phyloP scores from a whole-genome alignment of 1,139 yeast genomes.

The Pichia sp. region DNA sequence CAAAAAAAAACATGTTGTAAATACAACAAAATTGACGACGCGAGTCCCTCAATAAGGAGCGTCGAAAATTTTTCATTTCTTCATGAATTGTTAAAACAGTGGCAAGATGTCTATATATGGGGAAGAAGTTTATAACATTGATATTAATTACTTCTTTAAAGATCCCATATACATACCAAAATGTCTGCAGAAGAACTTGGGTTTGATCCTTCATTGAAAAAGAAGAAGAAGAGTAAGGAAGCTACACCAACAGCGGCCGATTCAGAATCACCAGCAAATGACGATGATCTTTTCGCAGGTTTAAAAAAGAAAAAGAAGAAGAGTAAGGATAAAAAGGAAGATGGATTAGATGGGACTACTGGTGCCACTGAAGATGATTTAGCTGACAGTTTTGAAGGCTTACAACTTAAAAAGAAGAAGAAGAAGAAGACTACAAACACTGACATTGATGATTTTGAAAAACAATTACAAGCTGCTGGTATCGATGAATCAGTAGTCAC shows the following conservation, averaged over 20 bases:
- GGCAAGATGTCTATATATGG: too few species aligned
- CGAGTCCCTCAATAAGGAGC: background rate
- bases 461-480: constrained; percentile 88
- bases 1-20: background rate
- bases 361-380: constrained; percentile 48
- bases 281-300: constrained; percentile 50
- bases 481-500: constrained; percentile 40
- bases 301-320: constrained; percentile 51
- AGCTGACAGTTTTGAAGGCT: constrained; percentile 62
- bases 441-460: constrained; percentile 74
- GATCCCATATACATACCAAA: background rate
- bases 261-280: constrained; percentile 18
- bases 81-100: background rate
- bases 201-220: constrained; percentile 72
- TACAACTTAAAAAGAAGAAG: constrained; percentile 55
- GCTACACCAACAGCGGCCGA: constrained; percentile 34
- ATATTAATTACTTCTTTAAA: background rate
- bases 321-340: constrained; percentile 30
- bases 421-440: constrained; percentile 70
- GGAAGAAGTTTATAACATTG: too few species aligned
- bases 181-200: constrained; percentile 53
- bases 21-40: background rate
- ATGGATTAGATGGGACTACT: constrained; percentile 26
- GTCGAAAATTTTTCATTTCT: background rate
- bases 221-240: constrained; percentile 71